Percentiles rank a stretch among this genome's conserved stretches.
Evolutionary conservation across 2,329 filamentous ascomycete species (phyloP).

Genomic region (Monilinia fructigena): DNA sequence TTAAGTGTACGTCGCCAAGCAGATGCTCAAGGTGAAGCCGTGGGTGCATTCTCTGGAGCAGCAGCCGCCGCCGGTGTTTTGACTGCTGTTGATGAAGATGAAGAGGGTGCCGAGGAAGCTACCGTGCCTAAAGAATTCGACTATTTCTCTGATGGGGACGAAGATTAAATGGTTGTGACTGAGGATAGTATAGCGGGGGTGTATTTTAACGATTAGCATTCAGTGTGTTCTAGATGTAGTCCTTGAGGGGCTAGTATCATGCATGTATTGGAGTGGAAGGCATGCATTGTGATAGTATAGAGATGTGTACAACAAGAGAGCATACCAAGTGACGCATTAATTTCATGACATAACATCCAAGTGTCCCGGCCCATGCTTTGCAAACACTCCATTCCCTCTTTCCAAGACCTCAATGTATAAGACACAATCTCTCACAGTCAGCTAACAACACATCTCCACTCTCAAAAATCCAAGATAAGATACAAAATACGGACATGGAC

Average conservation of each 20-base stretch:
- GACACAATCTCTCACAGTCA: too few species aligned
- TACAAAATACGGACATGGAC: too few species aligned
- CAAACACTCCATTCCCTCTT: too few species aligned
- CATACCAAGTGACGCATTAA: background rate
- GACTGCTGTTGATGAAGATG: constrained; percentile 84
- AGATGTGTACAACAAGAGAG: constrained; percentile 20
- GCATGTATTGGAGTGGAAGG: constrained; percentile 9
- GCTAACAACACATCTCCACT: too few species aligned
- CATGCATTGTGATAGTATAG: constrained; percentile 21
- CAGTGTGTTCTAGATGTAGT: constrained; percentile 10
- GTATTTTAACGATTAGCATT: constrained; percentile 21
- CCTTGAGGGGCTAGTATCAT: background rate
- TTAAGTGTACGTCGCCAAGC: constrained; percentile 45
- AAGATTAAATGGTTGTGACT: constrained; percentile 27
- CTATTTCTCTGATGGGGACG: constrained; percentile 58
- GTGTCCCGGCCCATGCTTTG: background rate
- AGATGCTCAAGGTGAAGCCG: constrained; percentile 38
- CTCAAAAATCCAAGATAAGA: too few species aligned
- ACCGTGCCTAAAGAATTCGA: constrained; percentile 70
- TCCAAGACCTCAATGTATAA: too few species aligned
- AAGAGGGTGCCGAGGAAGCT: constrained; percentile 71
- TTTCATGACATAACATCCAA: too few species aligned
- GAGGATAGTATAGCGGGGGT: background rate
- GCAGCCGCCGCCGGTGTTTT: constrained; percentile 76
- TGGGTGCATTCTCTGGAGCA: constrained; percentile 48